Conservation (phyloP, 1,284 basidiomycete species). For the Spongispora temasekensis region DNA sequence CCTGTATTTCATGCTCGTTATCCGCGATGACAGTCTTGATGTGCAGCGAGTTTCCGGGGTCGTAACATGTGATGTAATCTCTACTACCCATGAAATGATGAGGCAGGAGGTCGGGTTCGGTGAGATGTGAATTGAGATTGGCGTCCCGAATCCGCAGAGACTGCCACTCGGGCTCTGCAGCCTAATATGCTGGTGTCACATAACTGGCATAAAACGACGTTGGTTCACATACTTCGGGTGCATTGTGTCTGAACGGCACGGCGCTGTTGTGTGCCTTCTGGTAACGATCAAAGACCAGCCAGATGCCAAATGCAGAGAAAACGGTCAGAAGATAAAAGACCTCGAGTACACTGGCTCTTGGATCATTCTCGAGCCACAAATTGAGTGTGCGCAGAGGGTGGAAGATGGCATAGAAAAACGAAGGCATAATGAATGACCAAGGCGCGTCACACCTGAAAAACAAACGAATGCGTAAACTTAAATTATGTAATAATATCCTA, state of each 20-base stretch:
- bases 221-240: slow-evolving; percentile 55
- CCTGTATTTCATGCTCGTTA: slow-evolving; percentile 62
- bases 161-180: slow-evolving; percentile 61
- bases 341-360: slow-evolving; percentile 50
- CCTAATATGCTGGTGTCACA: slow-evolving; percentile 28
- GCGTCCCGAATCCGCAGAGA: slow-evolving; percentile 58
- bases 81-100: slow-evolving; percentile 51
- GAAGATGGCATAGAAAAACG: slow-evolving; percentile 50
- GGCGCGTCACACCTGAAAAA: no score
- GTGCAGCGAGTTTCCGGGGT: slow-evolving; percentile 86
- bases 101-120: slow-evolving; percentile 55
- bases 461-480: no score
- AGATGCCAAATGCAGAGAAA: slow-evolving; percentile 75
- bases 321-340: slow-evolving; percentile 57
- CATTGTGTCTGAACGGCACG: slow-evolving; percentile 58
- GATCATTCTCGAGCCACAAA: slow-evolving; percentile 47
- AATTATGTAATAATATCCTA: no score
- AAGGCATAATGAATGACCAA: slow-evolving; percentile 27
- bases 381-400: slow-evolving; percentile 51
- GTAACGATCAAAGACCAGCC: slow-evolving; percentile 72
- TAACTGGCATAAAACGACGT: slow-evolving; percentile 1
- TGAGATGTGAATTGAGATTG: slow-evolving; percentile 61
- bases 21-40: slow-evolving; percentile 72
- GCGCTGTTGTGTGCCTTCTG: slow-evolving; percentile 71
- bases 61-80: slow-evolving; percentile 83